These are phyloP conservation scores for Trichodelitschia bisporula DNA, from an alignment of 495 filamentous ascomycete genomes.

Conservation along the genomic window DNA sequence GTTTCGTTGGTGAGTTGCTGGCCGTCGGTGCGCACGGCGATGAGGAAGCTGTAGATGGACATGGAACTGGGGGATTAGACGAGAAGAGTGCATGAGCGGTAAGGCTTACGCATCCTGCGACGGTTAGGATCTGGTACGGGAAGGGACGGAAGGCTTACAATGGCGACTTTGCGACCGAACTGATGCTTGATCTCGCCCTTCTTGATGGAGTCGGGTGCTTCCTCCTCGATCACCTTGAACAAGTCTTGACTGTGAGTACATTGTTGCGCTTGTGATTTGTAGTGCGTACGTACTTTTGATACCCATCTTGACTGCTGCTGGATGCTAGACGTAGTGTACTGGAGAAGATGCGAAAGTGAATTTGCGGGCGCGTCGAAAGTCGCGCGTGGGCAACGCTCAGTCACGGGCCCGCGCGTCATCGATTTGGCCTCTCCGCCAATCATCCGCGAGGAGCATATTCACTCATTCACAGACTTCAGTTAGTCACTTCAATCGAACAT, in stretches of 20 bases:
- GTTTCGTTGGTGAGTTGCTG: conserved; percentile 84
- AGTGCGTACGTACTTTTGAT: conserved; percentile 80
- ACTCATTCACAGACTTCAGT: too few relatives aligned
- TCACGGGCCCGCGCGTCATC: too few relatives aligned
- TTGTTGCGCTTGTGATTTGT: conserved; percentile 2
- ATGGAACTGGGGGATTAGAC: conserved; percentile 43
- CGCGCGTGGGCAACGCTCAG: too few relatives aligned
- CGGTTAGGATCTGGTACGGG: conserved; percentile 1
- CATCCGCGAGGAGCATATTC: too few relatives aligned
- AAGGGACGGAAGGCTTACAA: conserved; percentile 30
- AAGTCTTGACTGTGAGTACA: conserved; percentile 25
- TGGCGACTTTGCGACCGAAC: conserved; percentile 90
- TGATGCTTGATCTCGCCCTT: conserved; percentile 94
- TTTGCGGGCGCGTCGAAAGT: too few relatives aligned
- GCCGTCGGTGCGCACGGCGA: conserved; percentile 88
- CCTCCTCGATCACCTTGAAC: conserved; percentile 68
- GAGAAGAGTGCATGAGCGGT: conserved; percentile 2
- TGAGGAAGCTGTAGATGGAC: conserved; percentile 96
- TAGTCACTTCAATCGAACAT: too few relatives aligned
- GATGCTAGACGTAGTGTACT: too few relatives aligned
- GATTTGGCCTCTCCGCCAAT: too few relatives aligned
- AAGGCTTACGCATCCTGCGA: conserved; percentile 60
- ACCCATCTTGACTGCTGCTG: conserved; percentile 48
- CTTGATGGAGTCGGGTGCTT: conserved; percentile 70
- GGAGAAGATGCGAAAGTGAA: too few relatives aligned